A percentile compares a stretch with the other conserved stretches of the same genome.
phyloP scores from a whole-genome alignment of 2,329 filamentous ascomycete genomes.

The Elsinoe arachidis region DNA sequence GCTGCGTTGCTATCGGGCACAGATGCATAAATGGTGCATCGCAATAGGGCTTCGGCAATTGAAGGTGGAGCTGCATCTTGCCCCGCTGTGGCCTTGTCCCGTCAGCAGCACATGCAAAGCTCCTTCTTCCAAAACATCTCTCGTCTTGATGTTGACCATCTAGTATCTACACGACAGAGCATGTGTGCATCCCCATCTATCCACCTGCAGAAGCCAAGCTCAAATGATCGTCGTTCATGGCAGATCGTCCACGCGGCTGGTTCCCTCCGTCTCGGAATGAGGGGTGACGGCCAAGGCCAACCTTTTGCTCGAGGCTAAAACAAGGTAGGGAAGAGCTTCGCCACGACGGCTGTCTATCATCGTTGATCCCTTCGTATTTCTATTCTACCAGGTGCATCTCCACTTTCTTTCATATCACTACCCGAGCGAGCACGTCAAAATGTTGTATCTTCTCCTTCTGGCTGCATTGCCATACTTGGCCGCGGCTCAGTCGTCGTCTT shows the following conservation, averaged over 20 bases:
- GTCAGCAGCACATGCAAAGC: too few species aligned
- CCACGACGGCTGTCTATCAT: background rate
- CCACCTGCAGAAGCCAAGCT: background rate
- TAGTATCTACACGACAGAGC: background rate
- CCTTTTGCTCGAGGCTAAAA: slow-evolving; percentile 2
- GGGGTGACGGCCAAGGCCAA: background rate
- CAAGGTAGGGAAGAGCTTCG: background rate
- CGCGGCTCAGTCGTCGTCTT: slow-evolving; percentile 2
- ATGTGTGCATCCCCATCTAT: background rate
- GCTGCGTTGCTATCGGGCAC: too few species aligned
- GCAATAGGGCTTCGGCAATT: too few species aligned
- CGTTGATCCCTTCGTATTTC: background rate
- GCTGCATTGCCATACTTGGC: background rate
- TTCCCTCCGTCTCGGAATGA: background rate
- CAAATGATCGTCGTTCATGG: background rate
- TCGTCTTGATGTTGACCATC: too few species aligned
- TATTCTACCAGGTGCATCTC: background rate
- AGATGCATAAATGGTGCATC: too few species aligned
- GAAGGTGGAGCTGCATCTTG: too few species aligned
- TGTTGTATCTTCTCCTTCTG: background rate
- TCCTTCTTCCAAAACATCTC: too few species aligned
- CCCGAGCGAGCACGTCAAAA: background rate
- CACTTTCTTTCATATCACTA: background rate
- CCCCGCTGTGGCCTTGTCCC: too few species aligned
- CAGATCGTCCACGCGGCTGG: background rate